Percentiles rank a stretch among this genome's conserved stretches.
phyloP scores from a whole-genome alignment of 2,329 filamentous ascomycete species.

The Colletotrichum destructivum region DNA sequence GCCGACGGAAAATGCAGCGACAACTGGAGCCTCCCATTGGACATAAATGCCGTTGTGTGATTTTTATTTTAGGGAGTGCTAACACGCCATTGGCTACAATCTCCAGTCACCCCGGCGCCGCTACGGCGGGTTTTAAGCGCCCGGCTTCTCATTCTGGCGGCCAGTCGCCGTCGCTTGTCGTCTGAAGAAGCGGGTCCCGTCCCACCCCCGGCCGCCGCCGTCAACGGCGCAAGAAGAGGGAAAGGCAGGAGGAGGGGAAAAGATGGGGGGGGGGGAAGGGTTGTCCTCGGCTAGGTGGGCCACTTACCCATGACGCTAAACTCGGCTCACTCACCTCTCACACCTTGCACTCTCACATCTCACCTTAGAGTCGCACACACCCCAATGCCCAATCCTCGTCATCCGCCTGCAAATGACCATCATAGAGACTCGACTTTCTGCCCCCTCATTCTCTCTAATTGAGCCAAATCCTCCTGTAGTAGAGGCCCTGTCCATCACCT shows the following conservation, averaged over 20 bases:
- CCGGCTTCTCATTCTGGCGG: conserved; percentile 24
- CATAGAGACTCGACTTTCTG: conserved; percentile 15
- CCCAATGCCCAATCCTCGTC: not conserved
- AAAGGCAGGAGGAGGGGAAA: conserved; percentile 22
- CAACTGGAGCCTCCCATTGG: conserved; percentile 47
- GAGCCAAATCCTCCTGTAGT: conserved; percentile 24
- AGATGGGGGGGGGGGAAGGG: conserved; percentile 13
- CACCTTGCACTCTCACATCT: conserved; percentile 22
- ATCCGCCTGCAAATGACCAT: conserved; percentile 21
- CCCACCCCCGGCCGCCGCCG: conserved; percentile 28
- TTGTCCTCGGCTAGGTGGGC: conserved; percentile 17
- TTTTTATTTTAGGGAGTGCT: conserved; percentile 45
- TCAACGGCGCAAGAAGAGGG: conserved; percentile 31
- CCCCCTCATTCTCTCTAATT: conserved; percentile 2
- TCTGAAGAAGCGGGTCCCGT: conserved; percentile 20
- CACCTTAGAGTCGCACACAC: conserved; percentile 15
- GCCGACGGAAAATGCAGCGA: conserved; percentile 18
- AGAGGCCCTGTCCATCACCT: conserved; percentile 37
- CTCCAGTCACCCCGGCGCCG: conserved; percentile 17
- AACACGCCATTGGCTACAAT: conserved; percentile 48
- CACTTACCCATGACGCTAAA: conserved; percentile 22
- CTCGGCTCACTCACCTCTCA: conserved; percentile 39
- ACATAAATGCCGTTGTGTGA: conserved; percentile 48
- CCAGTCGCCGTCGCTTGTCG: conserved; percentile 38
- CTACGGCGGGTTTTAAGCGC: conserved; percentile 40